phyloP scores from a whole-genome alignment of 768 basidiomycete genomes.

The Pholiota microspora region DNA sequence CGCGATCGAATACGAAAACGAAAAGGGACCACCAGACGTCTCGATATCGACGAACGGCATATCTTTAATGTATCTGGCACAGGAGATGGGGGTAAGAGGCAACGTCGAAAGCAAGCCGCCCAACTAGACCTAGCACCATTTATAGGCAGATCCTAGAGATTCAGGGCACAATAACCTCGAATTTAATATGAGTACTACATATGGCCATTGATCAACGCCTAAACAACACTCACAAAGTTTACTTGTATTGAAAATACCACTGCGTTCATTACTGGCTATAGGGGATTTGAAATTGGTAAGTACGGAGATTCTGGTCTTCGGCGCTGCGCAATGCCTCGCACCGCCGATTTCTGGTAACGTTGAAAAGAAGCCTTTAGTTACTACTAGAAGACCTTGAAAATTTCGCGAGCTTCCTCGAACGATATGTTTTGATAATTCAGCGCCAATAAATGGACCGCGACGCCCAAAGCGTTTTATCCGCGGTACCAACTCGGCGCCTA shows the following conservation, averaged over 20 bases:
- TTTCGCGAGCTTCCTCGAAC: no score
- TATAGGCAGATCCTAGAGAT: neutral
- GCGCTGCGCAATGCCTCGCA: no score
- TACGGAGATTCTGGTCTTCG: no score
- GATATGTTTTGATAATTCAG: no score
- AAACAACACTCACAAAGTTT: no score
- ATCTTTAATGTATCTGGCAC: neutral
- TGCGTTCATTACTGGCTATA: no score
- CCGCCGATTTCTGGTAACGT: no score
- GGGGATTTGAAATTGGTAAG: no score
- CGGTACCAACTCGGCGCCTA: neutral
- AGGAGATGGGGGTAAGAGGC: neutral
- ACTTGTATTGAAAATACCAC: no score
- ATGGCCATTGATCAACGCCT: neutral
- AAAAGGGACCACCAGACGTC: slow-evolving; percentile 27
- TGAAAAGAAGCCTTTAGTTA: no score
- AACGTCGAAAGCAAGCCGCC: neutral
- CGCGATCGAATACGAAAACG: slow-evolving; percentile 34
- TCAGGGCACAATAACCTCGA: neutral
- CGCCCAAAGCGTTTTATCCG: neutral
- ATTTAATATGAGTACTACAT: neutral
- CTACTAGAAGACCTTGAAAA: no score
- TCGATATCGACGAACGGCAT: slow-evolving; percentile 32
- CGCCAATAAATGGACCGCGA: neutral
- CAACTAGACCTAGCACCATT: neutral